Conservation (phyloP, 345 rosid species). For the Bruguiera sexangula region DNA sequence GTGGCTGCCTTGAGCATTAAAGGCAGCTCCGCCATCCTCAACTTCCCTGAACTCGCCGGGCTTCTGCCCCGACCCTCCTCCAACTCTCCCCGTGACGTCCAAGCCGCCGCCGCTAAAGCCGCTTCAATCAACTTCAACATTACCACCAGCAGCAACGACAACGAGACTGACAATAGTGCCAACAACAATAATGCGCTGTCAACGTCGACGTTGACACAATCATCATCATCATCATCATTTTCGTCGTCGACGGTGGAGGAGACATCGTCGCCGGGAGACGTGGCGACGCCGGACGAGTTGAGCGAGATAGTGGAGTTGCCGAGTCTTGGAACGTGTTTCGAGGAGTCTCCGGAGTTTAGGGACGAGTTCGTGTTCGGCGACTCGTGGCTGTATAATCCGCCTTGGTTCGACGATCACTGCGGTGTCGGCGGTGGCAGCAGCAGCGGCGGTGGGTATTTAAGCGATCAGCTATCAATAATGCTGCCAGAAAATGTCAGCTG, state of each 20-base stretch:
- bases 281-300: slow-evolving; percentile 60
- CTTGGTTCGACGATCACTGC: slow-evolving; percentile 39
- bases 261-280: slow-evolving; percentile 30
- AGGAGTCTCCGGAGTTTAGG: slow-evolving; percentile 37
- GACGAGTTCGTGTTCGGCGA: slow-evolving; percentile 62
- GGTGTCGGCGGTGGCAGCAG: slow-evolving; percentile 19
- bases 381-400: slow-evolving; percentile 41
- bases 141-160: background rate
- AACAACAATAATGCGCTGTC: slow-evolving; percentile 2
- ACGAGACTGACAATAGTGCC: background rate
- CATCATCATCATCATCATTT: slow-evolving; percentile 9
- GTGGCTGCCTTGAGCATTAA: slow-evolving; percentile 86
- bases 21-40: slow-evolving; percentile 74
- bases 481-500: slow-evolving; percentile 32
- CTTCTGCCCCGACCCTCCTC: slow-evolving; percentile 78
- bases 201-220: slow-evolving; percentile 13
- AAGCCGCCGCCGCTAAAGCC: slow-evolving; percentile 82
- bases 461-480: slow-evolving; percentile 34
- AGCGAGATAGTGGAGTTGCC: slow-evolving; percentile 87
- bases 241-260: slow-evolving; percentile 14
- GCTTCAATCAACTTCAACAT: slow-evolving; percentile 60
- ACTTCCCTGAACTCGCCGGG: slow-evolving; percentile 75
- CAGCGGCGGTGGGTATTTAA: slow-evolving; percentile 26
- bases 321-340: slow-evolving; percentile 52
- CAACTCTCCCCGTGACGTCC: slow-evolving; percentile 76